Conservation (phyloP, 2,329 filamentous ascomycete species). For the Juglanconis oblonga region DNA sequence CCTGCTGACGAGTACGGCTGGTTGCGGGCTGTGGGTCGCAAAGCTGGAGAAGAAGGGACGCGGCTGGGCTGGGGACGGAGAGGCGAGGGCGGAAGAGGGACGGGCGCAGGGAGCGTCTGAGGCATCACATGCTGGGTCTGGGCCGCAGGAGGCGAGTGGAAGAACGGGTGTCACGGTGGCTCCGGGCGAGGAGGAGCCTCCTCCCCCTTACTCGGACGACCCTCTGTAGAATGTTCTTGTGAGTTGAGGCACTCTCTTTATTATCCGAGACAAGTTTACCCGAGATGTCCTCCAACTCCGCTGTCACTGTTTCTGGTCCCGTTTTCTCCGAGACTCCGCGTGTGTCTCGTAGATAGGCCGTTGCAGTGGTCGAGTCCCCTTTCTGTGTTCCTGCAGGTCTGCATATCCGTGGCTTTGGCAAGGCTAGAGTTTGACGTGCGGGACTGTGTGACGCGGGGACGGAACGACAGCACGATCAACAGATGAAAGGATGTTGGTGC, state of each 20-base stretch:
- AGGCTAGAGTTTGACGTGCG: background rate
- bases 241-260: constrained; percentile 14
- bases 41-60: constrained; percentile 64
- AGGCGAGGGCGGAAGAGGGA: constrained; percentile 20
- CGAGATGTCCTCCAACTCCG: background rate
- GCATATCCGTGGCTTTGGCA: background rate
- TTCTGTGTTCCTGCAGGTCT: background rate
- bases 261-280: constrained; percentile 12
- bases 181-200: constrained; percentile 26
- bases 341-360: background rate
- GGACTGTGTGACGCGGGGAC: constrained; percentile 11
- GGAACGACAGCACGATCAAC: background rate
- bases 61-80: constrained; percentile 7
- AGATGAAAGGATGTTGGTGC: constrained; percentile 11
- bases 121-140: background rate
- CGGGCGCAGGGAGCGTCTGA: constrained; percentile 5
- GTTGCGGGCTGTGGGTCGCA: constrained; percentile 82
- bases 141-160: constrained; percentile 9
- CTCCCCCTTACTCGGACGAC: constrained; percentile 36
- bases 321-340: background rate
- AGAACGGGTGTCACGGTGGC: constrained; percentile 17
- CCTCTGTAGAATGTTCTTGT: constrained; percentile 25
- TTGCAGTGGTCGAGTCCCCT: background rate
- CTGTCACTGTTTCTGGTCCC: background rate
- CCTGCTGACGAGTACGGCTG: constrained; percentile 79